Conservation (phyloP, 192 early-diverging fungal genomes). For the Pilaira anomala region DNA sequence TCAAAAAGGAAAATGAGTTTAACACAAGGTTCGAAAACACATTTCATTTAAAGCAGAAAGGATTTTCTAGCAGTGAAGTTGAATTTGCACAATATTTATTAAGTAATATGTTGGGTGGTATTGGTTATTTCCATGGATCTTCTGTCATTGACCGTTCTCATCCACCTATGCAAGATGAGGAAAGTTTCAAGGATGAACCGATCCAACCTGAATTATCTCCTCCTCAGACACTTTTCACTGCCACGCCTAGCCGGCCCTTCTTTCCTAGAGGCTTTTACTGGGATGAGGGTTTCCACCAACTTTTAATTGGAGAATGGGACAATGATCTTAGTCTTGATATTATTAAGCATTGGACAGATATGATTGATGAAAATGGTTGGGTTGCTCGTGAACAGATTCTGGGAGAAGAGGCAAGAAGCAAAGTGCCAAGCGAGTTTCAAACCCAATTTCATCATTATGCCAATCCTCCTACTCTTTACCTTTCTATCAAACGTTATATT, state of each 20-base stretch:
- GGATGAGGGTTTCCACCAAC: conserved; percentile 93
- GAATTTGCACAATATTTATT: conserved; percentile 71
- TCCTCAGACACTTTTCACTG: conserved; percentile 73
- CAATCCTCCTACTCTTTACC: conserved; percentile 86
- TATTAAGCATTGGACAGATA: conserved; percentile 70
- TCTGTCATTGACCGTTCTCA: conserved; percentile 69
- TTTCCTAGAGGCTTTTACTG: conserved; percentile 97
- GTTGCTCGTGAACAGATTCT: conserved; percentile 93
- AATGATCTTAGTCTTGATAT: conserved; percentile 83
- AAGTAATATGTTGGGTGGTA: conserved; percentile 85
- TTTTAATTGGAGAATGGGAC: conserved; percentile 84
- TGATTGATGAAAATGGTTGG: conserved; percentile 86
- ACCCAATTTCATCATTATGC: conserved; percentile 89
- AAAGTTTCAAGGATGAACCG: conserved; percentile 42
- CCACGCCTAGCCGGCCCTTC: conserved; percentile 86
- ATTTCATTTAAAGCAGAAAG: conserved; percentile 65
- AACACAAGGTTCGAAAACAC: conserved; percentile 71
- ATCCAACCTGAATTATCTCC: conserved; percentile 55
- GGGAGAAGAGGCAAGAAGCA: conserved; percentile 88
- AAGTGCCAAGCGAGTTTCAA: conserved; percentile 87
- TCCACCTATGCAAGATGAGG: conserved; percentile 57
- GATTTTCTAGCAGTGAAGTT: conserved; percentile 58
- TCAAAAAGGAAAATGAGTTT: conserved; percentile 40
- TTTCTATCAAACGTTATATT: conserved; percentile 65
- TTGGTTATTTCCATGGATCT: conserved; percentile 84